These are phyloP conservation scores for Leccinellum albellum DNA, from an alignment of 768 basidiomycete genomes.

Conservation along the genomic window DNA sequence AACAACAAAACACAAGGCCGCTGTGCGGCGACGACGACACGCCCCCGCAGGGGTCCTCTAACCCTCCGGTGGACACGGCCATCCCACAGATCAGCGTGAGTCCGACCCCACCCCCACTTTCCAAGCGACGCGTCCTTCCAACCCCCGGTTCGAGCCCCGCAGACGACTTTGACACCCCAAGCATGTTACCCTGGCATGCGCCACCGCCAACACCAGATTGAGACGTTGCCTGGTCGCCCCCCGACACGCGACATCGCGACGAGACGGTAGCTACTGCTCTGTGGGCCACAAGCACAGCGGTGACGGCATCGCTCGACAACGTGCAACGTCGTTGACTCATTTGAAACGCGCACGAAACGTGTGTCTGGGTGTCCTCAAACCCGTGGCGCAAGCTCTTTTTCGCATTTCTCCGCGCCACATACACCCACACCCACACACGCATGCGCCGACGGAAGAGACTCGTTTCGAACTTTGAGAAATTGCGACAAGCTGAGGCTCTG, in stretches of 20 bases:
- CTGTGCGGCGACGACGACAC: not conserved
- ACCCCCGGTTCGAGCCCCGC: not conserved
- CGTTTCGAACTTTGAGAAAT: not conserved
- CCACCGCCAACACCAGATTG: not conserved
- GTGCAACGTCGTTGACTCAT: not conserved
- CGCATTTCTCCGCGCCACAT: not conserved
- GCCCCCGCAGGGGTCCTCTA: not conserved
- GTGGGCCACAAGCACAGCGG: not conserved
- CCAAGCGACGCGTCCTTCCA: not conserved
- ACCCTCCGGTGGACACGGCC: not conserved
- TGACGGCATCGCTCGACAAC: not conserved
- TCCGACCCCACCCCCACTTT: not conserved
- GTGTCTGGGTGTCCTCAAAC: not conserved
- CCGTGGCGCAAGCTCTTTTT: not conserved
- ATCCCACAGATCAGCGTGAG: not conserved
- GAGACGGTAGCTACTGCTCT: not conserved
- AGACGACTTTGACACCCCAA: not conserved
- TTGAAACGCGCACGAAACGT: not conserved
- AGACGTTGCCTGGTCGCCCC: not conserved
- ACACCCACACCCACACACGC: not conserved
- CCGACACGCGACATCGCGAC: not conserved
- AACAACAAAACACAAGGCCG: not conserved
- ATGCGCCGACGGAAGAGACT: not conserved
- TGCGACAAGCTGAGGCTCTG: not conserved
- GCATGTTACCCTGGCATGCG: not conserved